Conservation (phyloP, 352 stramenopile genomes). For the Ophiocytium majus region DNA sequence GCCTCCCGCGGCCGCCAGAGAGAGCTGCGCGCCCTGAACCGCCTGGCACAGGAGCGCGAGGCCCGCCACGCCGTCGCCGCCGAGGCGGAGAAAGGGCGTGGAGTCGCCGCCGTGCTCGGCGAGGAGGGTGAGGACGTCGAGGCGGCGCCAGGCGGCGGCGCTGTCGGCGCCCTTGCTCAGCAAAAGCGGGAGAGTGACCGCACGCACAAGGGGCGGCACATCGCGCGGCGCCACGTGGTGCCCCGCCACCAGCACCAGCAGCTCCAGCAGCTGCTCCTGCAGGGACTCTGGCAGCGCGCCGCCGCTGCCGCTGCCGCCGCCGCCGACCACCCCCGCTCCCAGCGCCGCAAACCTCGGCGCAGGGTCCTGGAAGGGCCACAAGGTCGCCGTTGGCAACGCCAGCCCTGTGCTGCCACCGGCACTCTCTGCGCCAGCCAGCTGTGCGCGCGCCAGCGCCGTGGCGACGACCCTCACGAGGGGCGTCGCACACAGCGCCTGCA, state of each 20-base stretch:
- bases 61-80: constrained; percentile 22
- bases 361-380: neutral
- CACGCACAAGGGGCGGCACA: constrained; percentile 29
- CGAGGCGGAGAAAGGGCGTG: constrained; percentile 44
- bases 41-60: constrained; percentile 41
- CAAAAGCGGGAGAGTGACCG: constrained; percentile 41
- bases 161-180: neutral
- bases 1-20: neutral
- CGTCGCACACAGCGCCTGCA: constrained; percentile 34
- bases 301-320: neutral
- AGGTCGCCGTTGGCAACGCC: neutral
- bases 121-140: constrained; percentile 34
- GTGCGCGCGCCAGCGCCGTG: constrained; percentile 34
- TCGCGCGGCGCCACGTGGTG: constrained; percentile 38
- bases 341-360: neutral
- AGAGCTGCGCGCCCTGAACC: constrained; percentile 27
- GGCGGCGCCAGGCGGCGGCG: constrained; percentile 23
- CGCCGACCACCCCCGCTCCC: neutral
- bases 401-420: neutral
- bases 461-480: constrained; percentile 27
- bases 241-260: constrained; percentile 43
- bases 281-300: constrained; percentile 29
- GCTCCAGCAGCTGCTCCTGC: constrained; percentile 42
- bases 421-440: neutral
- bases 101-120: constrained; percentile 24